These are phyloP conservation scores for Raffaelea albimanens DNA, from an alignment of 2,329 filamentous ascomycete species.

Conservation along the genomic window DNA sequence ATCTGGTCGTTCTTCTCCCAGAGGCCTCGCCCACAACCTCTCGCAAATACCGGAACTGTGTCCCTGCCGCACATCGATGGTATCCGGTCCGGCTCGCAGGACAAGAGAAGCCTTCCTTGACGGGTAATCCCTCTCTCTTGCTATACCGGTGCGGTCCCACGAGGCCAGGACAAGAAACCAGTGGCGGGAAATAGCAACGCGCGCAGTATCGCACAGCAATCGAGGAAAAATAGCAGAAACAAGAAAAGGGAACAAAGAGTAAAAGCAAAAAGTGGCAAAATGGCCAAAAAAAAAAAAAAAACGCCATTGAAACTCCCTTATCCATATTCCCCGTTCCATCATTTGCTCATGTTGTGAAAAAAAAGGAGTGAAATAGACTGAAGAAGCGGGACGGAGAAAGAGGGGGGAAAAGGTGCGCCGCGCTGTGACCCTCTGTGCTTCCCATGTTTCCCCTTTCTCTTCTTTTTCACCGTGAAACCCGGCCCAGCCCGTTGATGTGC, in stretches of 20 bases:
- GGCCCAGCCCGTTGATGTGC: not conserved
- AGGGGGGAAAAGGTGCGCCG: not conserved
- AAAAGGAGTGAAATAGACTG: slow-evolving; percentile 1
- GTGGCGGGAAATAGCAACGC: too few species aligned
- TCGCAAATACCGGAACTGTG: too few species aligned
- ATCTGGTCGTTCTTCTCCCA: too few species aligned
- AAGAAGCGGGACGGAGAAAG: not conserved
- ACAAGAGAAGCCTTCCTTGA: too few species aligned
- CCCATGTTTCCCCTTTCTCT: not conserved
- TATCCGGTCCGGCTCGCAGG: too few species aligned
- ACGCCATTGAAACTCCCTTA: slow-evolving; percentile 6
- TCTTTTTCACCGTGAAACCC: too few species aligned
- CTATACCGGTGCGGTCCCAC: too few species aligned
- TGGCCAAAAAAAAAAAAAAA: not conserved
- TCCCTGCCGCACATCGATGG: too few species aligned
- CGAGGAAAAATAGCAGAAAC: slow-evolving; percentile 5
- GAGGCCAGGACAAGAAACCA: too few species aligned
- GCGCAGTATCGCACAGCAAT: not conserved
- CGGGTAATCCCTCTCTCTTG: too few species aligned
- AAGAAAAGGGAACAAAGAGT: not conserved
- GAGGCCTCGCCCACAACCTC: too few species aligned
- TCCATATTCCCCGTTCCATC: slow-evolving; percentile 6
- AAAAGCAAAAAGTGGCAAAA: not conserved
- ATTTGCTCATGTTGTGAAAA: slow-evolving; percentile 4
- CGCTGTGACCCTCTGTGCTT: too few species aligned